Evolutionary conservation across 2,329 filamentous ascomycete genomes (phyloP).

Genomic region (Stachybotrys elegans): DNA sequence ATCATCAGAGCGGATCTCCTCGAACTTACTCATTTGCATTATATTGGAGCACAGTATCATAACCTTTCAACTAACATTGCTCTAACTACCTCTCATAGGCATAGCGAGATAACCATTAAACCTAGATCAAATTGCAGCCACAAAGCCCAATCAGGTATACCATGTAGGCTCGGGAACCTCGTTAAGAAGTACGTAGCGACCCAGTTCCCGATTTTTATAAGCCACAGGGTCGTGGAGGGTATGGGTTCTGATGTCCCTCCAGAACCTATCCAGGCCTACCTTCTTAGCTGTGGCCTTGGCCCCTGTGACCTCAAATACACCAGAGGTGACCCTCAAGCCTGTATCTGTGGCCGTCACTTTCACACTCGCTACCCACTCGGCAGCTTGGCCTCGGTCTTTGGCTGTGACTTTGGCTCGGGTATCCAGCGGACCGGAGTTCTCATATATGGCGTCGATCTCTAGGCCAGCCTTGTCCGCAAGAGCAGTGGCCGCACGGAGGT

Average conservation of each 20-base stretch:
- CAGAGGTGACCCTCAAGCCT: constrained; percentile 50
- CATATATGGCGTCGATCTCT: constrained; percentile 42
- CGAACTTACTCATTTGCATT: too few species aligned
- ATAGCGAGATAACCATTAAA: too few species aligned
- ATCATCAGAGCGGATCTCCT: too few species aligned
- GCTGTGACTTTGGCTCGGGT: constrained; percentile 42
- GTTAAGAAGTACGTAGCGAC: constrained; percentile 49
- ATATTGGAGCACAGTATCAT: too few species aligned
- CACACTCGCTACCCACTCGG: constrained; percentile 56
- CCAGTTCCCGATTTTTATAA: constrained; percentile 61
- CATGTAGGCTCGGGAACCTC: constrained; percentile 55
- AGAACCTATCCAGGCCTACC: constrained; percentile 59
- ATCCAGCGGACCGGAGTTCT: constrained; percentile 24
- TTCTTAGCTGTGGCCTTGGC: constrained; percentile 52
- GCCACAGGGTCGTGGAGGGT: constrained; percentile 62
- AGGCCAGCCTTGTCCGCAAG: constrained; percentile 52
- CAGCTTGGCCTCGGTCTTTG: constrained; percentile 51
- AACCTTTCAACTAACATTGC: too few species aligned
- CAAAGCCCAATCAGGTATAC: constrained; percentile 55
- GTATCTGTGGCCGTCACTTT: constrained; percentile 61
- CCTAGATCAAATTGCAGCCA: too few species aligned
- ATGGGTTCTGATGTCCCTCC: constrained; percentile 62
- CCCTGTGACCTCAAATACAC: constrained; percentile 61
- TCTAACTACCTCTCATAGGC: too few species aligned
- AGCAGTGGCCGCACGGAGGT: constrained; percentile 54